Conservation (phyloP, 31 red algal genomes). For the Endocladia muricata region DNA sequence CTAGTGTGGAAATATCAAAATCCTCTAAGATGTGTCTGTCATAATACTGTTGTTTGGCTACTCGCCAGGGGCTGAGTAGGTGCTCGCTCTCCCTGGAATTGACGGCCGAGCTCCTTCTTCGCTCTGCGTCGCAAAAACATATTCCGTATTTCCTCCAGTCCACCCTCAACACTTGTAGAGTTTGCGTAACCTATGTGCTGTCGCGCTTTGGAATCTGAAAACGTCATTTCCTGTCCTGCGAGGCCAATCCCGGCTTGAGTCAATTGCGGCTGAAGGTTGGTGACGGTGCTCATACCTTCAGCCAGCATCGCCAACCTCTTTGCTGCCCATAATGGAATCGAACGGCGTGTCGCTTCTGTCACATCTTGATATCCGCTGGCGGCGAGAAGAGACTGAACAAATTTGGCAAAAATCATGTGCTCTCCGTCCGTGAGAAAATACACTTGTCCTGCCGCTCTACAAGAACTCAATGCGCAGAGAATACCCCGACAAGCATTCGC, state of each 20-base stretch:
- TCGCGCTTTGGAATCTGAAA: conserved; percentile 30
- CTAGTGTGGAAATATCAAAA: too few relatives aligned
- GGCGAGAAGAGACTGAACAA: conserved; percentile 25
- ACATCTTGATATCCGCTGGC: conserved; percentile 7
- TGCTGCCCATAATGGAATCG: conserved; percentile 20
- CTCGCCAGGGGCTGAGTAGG: not conserved
- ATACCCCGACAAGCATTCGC: conserved; percentile 53
- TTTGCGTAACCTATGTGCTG: conserved; percentile 23
- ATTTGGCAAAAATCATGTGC: conserved; percentile 17
- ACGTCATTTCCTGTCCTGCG: conserved; percentile 30
- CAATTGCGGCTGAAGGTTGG: conserved; percentile 3
- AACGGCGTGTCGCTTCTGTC: not conserved
- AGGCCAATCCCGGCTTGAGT: conserved; percentile 24
- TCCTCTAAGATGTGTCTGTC: too few relatives aligned
- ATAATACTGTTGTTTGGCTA: too few relatives aligned
- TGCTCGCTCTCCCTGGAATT: not conserved
- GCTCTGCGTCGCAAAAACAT: not conserved
- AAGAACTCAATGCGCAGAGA: conserved; percentile 20
- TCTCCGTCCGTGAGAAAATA: conserved; percentile 48
- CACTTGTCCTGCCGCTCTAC: conserved; percentile 9
- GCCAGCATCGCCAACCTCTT: conserved; percentile 18
- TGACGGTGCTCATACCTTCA: conserved; percentile 13
- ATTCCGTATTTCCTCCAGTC: conserved; percentile 18
- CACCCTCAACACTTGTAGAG: conserved; percentile 6
- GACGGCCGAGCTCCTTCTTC: not conserved